These are phyloP conservation scores for Paracamarosporium sp. DNA, from an alignment of 2,329 filamentous ascomycete species.

Conservation along the genomic window DNA sequence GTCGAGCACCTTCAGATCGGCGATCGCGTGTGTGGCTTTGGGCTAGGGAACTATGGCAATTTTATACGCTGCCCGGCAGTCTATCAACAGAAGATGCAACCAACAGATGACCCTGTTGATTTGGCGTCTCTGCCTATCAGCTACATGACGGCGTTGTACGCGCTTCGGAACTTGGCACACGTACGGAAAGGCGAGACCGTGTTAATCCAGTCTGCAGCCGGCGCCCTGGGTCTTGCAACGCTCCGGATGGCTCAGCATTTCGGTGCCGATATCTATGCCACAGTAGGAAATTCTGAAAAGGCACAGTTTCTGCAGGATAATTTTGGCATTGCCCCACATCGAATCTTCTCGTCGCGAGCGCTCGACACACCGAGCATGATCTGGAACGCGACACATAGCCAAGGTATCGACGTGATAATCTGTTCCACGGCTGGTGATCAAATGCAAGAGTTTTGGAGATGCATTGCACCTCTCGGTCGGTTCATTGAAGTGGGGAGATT, in stretches of 20 bases:
- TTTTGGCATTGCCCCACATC: conserved; percentile 13
- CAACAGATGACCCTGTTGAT: conserved; percentile 5
- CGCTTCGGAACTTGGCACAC: conserved; percentile 22
- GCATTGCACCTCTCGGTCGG: conserved; percentile 31
- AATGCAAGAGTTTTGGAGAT: conserved; percentile 24
- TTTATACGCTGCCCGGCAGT: neutral
- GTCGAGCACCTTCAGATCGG: conserved; percentile 7
- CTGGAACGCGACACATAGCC: conserved; percentile 29
- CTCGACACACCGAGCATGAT: too few species aligned
- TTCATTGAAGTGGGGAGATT: conserved; percentile 26
- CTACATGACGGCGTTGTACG: conserved; percentile 29
- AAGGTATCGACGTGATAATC: conserved; percentile 39
- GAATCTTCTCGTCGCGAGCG: neutral
- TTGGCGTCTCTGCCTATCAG: conserved; percentile 25
- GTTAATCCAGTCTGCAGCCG: conserved; percentile 21
- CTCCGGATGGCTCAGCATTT: conserved; percentile 18
- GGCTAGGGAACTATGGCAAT: conserved; percentile 12
- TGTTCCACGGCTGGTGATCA: conserved; percentile 27
- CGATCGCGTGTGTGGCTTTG: conserved; percentile 20
- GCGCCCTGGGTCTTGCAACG: conserved; percentile 27
- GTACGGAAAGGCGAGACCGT: conserved; percentile 18
- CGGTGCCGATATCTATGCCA: conserved; percentile 31
- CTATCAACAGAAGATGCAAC: neutral
- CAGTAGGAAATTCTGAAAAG: conserved; percentile 23
- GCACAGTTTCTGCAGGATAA: conserved; percentile 14